Base-by-base conservation (phyloP, 371 early-diverging fungal genomes). In the Dichotomocladium elegans region DNA sequence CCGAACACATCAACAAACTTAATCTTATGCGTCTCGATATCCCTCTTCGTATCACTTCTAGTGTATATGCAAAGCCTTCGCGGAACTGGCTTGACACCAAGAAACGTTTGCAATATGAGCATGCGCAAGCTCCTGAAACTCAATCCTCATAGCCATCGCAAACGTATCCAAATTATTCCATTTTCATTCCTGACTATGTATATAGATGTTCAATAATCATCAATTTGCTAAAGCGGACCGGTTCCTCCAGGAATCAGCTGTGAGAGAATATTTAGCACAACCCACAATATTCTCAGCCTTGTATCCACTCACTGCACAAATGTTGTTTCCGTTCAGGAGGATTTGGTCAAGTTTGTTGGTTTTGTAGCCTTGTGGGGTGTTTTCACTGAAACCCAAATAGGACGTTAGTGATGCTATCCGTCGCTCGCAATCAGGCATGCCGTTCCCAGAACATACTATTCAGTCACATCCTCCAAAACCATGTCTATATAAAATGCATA, bases 381-480 rank as follows among this genome's bases (percentile, higher is more conserved):
- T 81, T 62, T 92, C 89, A 66, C 89, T 90, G 28, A 42, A n/a
- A n/a, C n/a, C n/a, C n/a, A n/a, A n/a, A n/a, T n/a, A n/a, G n/a
- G n/a, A n/a, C n/a, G 21, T 29, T 15, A 15, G 12, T 26, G 4
- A 25, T 33, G 10, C 29, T 14, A 29, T 46, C 14, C 21, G 34
- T 11, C 14, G 14, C 3, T n/a, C 21, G n/a, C 41, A 44, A 24
- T 9, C 3, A n/a, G 9, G 7, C 1, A 37, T 7, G 22, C 12
- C 14, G 5, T 27, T 3, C 19, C 33, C 6, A 3, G 7, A 30
- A 60, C 66, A 61, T 66, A 77, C 74, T 62, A 77, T 64, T 77
- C 96, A 15, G 95, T 94, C 30, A 96, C 96, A 58, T 96, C 90
- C 57, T 95, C 93, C 53, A 98, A 71, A 5, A 98, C 96, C 95